A percentile compares a stretch with the other conserved stretches of the same genome.
These are phyloP conservation scores for Neurospora sp. DNA, from an alignment of 495 filamentous ascomycete genomes.

Conservation along the genomic window DNA sequence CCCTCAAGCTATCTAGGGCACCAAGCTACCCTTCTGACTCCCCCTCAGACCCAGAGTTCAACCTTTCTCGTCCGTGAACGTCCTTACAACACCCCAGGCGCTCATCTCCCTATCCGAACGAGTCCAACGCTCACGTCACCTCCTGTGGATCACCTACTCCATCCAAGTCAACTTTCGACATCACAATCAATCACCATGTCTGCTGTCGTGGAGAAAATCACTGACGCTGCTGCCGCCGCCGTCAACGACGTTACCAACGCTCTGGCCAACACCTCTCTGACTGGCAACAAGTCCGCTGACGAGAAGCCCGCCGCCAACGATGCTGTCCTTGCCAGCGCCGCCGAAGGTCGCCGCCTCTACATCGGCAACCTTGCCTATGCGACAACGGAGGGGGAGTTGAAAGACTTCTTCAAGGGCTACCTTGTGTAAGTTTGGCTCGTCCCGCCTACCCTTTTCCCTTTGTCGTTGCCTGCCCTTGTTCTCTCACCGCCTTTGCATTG, in stretches of 20 bases:
- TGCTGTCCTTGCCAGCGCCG: conserved; percentile 89
- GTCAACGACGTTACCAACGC: conserved; percentile 79
- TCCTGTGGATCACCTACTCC: conserved; percentile 24
- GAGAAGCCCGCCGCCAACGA: conserved; percentile 55
- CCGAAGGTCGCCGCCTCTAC: conserved; percentile 96
- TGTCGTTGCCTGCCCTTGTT: not conserved
- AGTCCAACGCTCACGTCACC: conserved; percentile 25
- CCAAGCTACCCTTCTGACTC: conserved; percentile 75
- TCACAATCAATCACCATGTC: conserved; percentile 42
- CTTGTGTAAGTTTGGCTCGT: conserved; percentile 71
- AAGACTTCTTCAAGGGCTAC: conserved; percentile 97
- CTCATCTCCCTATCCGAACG: conserved; percentile 22
- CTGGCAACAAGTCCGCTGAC: conserved; percentile 43
- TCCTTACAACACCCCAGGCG: conserved; percentile 16
- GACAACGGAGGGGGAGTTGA: conserved; percentile 99
- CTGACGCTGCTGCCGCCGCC: conserved; percentile 52
- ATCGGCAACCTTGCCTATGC: conserved; percentile 99
- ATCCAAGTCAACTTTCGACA: conserved; percentile 22
- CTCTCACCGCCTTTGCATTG: not conserved
- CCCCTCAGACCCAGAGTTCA: conserved; percentile 50
- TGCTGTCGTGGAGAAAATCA: conserved; percentile 51
- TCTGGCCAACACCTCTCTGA: conserved; percentile 63
- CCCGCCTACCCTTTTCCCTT: not conserved
- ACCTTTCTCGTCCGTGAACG: conserved; percentile 34
- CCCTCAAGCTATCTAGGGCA: conserved; percentile 64